Evolutionary conservation across 495 filamentous ascomycete species (phyloP), one percentile per base, ranked within the genome.

Genomic region (Penicillium dipodomyicola): DNA sequence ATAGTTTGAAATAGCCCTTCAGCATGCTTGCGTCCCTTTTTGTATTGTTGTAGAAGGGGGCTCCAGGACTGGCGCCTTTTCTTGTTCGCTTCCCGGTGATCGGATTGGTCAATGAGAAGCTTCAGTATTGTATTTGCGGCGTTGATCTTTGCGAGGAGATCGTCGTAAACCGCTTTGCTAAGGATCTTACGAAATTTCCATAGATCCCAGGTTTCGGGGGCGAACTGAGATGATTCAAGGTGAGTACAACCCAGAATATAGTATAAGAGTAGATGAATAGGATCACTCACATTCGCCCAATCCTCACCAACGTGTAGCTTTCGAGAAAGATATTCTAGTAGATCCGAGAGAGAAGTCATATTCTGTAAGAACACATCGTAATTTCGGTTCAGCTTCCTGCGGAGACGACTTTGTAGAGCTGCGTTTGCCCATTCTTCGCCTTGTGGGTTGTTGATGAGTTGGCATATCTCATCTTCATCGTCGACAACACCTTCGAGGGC

Each of bases 401-500:
- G 46, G 0, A 67, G 64, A 15, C 33, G 32, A 10, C 43, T 33
- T 23, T 58, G 50, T 6, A 64, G 48, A 5, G 12, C 37, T 4
- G 52, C 48, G 17, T 53, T 25, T 25, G 30, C 48, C 64, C 64
- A 67, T 6, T 5, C 32, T 0, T 49, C 10, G 12, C 58, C 58
- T 2, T 44, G 20, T 32, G 58, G 61, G 23, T 60, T 35, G 3
- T 11, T 9, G n/a, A 67, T 61, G 6, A 67, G 44, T 19, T 57
- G 32, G 1, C 15, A 40, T 14, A 61, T 9, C 11, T 57, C 15
- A 40, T 62, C 45, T 7, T 60, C 49, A n/a, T 66, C 56, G 23
- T 62, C 33, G 2, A 69, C 54, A 5, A 69, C 46, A 5, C 52
- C 64, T 5, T 67, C 62, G 4, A 73, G 43, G 5, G 64, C 53